These are phyloP conservation scores for Solanum hybrid DNA, from an alignment of 305 asterid genomes.

Conservation along the genomic window DNA sequence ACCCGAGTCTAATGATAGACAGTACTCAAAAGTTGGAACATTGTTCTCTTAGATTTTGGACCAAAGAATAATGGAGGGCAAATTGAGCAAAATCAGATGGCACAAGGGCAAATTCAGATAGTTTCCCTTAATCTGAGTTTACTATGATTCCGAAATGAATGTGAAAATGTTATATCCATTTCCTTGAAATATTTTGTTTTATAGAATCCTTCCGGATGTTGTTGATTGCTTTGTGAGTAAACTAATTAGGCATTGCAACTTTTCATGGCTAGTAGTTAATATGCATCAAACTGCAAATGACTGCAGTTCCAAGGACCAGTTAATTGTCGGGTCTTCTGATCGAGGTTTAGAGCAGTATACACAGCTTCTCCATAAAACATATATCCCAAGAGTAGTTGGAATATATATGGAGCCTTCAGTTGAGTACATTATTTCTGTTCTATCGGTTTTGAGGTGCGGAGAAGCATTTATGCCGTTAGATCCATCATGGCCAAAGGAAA, in stretches of 20 bases:
- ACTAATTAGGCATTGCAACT: not conserved
- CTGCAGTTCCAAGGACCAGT: not conserved
- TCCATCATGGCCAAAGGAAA: conserved; percentile 76
- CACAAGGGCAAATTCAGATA: not conserved
- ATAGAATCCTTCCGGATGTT: not conserved
- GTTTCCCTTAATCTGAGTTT: not conserved
- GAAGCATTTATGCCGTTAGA: conserved; percentile 94
- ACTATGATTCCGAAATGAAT: not conserved
- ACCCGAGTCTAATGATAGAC: not conserved
- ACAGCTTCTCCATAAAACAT: conserved; percentile 13
- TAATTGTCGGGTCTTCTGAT: conserved; percentile 14
- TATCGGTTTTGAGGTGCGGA: conserved; percentile 82
- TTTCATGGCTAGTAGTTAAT: not conserved
- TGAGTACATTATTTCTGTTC: conserved; percentile 70
- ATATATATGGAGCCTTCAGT: conserved; percentile 85
- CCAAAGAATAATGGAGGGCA: not conserved
- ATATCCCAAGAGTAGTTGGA: conserved; percentile 55
- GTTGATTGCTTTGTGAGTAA: conserved; percentile 15
- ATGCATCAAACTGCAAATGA: conserved; percentile 7
- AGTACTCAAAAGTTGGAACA: not conserved
- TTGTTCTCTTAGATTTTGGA: not conserved
- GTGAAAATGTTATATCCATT: not conserved
- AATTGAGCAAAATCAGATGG: not conserved
- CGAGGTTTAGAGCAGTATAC: conserved; percentile 12
- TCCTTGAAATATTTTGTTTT: not conserved